A percentile compares a stretch with the other conserved stretches of the same genome.
These are phyloP conservation scores for Skeletonema menzelii DNA, from an alignment of 108 stramenopile genomes.

Conservation along the genomic window DNA sequence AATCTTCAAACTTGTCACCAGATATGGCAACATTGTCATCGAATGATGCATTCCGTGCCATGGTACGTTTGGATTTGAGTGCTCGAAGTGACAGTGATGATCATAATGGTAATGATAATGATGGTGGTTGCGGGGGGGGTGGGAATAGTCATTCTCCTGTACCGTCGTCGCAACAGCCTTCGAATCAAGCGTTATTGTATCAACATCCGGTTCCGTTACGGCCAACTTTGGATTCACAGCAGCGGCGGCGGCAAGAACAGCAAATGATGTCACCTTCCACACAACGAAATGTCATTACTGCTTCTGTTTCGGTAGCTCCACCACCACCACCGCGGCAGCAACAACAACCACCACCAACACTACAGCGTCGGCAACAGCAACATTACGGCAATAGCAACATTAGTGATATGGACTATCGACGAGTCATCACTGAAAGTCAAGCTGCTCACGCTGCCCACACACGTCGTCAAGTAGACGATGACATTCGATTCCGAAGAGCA, in stretches of 20 bases:
- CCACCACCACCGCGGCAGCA: neutral
- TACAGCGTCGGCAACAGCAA: neutral
- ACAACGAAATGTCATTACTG: neutral
- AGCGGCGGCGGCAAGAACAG: no score
- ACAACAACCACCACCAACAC: neutral
- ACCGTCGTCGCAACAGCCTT: no score
- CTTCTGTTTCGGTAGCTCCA: neutral
- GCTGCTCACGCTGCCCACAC: slow-evolving; percentile 16
- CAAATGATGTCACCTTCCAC: neutral
- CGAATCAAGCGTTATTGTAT: no score
- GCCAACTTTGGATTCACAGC: neutral
- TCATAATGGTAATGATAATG: neutral
- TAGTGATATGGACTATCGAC: slow-evolving; percentile 1
- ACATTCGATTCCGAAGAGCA: slow-evolving; percentile 18
- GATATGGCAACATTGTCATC: neutral
- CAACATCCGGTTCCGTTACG: no score
- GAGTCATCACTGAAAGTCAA: slow-evolving; percentile 9
- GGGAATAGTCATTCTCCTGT: no score
- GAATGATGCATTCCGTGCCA: neutral
- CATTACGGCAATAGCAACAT: no score
- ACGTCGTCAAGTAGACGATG: slow-evolving; percentile 14
- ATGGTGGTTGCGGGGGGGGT: neutral
- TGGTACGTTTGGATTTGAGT: neutral
- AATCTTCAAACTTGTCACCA: no score
- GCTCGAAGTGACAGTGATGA: neutral